phyloP scores from a whole-genome alignment of 352 stramenopile genomes.

The Pythium dissimile region DNA sequence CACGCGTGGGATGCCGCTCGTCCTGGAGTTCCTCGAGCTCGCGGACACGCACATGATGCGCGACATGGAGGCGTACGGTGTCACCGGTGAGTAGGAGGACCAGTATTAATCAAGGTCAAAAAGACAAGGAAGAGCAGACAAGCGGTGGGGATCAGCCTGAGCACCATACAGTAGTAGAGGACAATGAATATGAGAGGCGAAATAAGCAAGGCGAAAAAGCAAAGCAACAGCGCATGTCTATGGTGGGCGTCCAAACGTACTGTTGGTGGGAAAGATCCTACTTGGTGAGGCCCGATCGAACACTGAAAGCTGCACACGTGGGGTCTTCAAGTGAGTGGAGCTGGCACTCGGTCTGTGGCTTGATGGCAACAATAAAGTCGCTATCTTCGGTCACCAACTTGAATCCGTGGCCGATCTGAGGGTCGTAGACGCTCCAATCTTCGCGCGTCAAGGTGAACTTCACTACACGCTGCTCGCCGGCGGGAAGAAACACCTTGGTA shows the following conservation, averaged over 20 bases:
- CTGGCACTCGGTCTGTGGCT: slow-evolving; percentile 48
- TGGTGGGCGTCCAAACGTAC: too few species aligned
- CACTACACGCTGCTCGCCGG: slow-evolving; percentile 13
- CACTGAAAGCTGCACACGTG: slow-evolving; percentile 36
- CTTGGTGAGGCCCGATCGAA: not conserved
- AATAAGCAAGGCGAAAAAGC: too few species aligned
- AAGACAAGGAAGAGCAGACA: not conserved
- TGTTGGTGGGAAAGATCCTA: too few species aligned
- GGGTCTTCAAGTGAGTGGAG: slow-evolving; percentile 12
- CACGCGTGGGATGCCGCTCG: slow-evolving; percentile 51
- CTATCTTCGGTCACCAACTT: slow-evolving; percentile 40
- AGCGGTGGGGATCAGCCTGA: too few species aligned
- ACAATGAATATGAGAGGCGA: too few species aligned
- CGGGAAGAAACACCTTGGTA: slow-evolving; percentile 46
- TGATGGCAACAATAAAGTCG: slow-evolving; percentile 54
- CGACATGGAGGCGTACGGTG: slow-evolving; percentile 15
- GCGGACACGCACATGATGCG: slow-evolving; percentile 11
- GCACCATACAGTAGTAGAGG: too few species aligned
- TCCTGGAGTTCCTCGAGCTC: slow-evolving; percentile 69
- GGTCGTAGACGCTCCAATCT: slow-evolving; percentile 46
- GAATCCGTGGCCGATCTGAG: slow-evolving; percentile 53
- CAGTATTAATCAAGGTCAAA: too few species aligned
- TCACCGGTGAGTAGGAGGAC: not conserved
- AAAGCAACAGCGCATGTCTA: too few species aligned
- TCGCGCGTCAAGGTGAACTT: slow-evolving; percentile 19